These are phyloP conservation scores for Chrysoporthe cubensis DNA, from an alignment of 2,329 filamentous ascomycete species.

Conservation along the genomic window DNA sequence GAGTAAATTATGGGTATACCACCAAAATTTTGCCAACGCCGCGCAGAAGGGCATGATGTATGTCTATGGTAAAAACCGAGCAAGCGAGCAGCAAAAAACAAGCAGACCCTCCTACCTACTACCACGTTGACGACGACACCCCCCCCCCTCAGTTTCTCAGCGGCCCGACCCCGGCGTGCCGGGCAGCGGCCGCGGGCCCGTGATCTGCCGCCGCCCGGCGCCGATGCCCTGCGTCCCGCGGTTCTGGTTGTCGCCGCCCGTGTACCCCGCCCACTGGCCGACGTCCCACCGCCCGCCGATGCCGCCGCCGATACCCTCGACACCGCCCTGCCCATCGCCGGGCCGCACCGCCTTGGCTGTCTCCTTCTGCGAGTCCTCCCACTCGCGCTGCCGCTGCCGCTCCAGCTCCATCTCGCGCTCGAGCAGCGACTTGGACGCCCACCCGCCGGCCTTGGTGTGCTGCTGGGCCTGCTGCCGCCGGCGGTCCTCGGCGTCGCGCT, in stretches of 20 bases:
- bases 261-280: conserved; percentile 74
- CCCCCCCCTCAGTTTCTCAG: neutral
- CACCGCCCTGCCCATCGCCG: conserved; percentile 43
- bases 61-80: neutral
- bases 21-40: conserved; percentile 9
- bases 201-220: conserved; percentile 74
- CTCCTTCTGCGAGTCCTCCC: conserved; percentile 75
- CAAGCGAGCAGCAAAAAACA: neutral
- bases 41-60: conserved; percentile 5
- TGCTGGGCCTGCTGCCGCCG: conserved; percentile 61
- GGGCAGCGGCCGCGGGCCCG: conserved; percentile 73
- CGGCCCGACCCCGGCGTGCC: conserved; percentile 33
- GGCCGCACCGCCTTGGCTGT: conserved; percentile 59
- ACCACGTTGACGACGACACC: too few relatives aligned
- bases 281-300: conserved; percentile 74
- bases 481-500: conserved; percentile 66
- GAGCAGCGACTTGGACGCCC: conserved; percentile 71
- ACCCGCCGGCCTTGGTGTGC: conserved; percentile 65
- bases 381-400: conserved; percentile 75
- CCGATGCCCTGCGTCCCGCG: conserved; percentile 68
- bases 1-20: conserved; percentile 13
- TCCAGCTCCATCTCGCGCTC: conserved; percentile 84
- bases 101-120: too few relatives aligned
- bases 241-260: conserved; percentile 77
- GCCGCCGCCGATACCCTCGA: conserved; percentile 69